These are phyloP conservation scores for Cutaneotrichosporon curvatum DNA, from an alignment of 1,284 basidiomycete species.

Conservation along the genomic window DNA sequence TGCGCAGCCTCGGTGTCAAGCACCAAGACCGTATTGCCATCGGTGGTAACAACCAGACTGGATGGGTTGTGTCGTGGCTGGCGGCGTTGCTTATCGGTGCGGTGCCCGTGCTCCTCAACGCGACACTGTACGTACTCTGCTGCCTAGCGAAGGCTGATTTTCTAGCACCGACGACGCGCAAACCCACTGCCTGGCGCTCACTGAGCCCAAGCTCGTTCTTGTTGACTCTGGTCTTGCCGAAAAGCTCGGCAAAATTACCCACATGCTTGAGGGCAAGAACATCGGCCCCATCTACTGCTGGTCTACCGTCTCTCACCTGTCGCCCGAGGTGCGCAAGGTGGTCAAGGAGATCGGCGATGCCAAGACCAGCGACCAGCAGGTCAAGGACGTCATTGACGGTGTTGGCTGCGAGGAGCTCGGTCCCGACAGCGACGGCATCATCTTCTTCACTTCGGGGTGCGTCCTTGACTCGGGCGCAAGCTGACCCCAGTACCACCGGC, in stretches of 20 bases:
- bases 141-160: too few species aligned
- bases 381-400: slow-evolving; percentile 6
- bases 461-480: too few species aligned
- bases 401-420: slow-evolving; percentile 19
- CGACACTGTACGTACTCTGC: slow-evolving; percentile 37
- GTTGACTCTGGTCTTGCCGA: slow-evolving; percentile 27
- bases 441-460: slow-evolving; percentile 34
- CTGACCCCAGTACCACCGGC: slow-evolving; percentile 13
- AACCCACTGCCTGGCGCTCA: slow-evolving; percentile 26
- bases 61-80: slow-evolving; percentile 17
- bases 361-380: not conserved
- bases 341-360: not conserved
- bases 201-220: slow-evolving; percentile 25
- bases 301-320: slow-evolving; percentile 1
- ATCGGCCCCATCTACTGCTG: slow-evolving; percentile 9
- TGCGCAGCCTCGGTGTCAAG: slow-evolving; percentile 23
- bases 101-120: slow-evolving; percentile 33
- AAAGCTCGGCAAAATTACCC: slow-evolving; percentile 14
- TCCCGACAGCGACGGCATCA: slow-evolving; percentile 37
- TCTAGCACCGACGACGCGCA: slow-evolving; percentile 17
- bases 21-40: slow-evolving; percentile 29
- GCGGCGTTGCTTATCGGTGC: slow-evolving; percentile 35
- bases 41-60: slow-evolving; percentile 26
- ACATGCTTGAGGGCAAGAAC: slow-evolving; percentile 1
- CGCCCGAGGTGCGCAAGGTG: not conserved